Base-by-base conservation (phyloP, 2,329 filamentous ascomycete species). In the Sclerotinia subarctica region DNA sequence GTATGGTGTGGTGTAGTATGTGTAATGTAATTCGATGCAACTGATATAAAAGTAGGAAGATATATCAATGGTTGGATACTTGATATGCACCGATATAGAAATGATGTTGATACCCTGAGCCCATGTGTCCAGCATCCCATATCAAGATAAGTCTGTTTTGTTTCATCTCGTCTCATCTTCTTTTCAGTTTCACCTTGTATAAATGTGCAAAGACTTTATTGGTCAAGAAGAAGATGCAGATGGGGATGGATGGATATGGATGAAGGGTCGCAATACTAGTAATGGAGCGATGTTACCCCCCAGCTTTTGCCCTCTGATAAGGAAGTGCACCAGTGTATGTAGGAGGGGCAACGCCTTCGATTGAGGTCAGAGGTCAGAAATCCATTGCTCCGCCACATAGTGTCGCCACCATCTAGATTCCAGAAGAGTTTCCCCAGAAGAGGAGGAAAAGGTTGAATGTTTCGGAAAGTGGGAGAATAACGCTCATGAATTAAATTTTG, bases 161-260 rank as follows among this genome's bases (percentile, higher is more conserved):
- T 56, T 35, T 56, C 53, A 56, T 59, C 19, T 59, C 57, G 46
- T 47, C 57, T 32, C 57, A 60, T 60, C 57, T 47, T 60, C n/a
- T 47, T n/a, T 42, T 19, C 1, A 32, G 24, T 47, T 26, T 42
- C 29, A 60, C 42, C 26, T 29, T 32, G 1, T 24, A 4, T 32
- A n/a, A 1, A 26, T 19, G 29, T 60, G 26, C 24, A 32, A 11
- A 2, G 21, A 47, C 26, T 32, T 47, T 7, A 47, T 24, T 47
- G 57, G 24, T 32, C 21, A 10, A 47, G 42, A 59, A 24, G 42
- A 59, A 24, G 42, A 29, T n/a, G n/a, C n/a, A 46, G 29, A 49
- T 29, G 44, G 19, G n/a, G n/a, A n/a, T n/a, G 35, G 44, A 38
- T 32, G 32, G 32, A 32, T 32, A 60, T 60, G 58, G 29, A 35